Percentiles rank a stretch among this genome's conserved stretches.
These are phyloP conservation scores for Triangularia setosa DNA, from an alignment of 2,329 filamentous ascomycete genomes.

Conservation along the genomic window DNA sequence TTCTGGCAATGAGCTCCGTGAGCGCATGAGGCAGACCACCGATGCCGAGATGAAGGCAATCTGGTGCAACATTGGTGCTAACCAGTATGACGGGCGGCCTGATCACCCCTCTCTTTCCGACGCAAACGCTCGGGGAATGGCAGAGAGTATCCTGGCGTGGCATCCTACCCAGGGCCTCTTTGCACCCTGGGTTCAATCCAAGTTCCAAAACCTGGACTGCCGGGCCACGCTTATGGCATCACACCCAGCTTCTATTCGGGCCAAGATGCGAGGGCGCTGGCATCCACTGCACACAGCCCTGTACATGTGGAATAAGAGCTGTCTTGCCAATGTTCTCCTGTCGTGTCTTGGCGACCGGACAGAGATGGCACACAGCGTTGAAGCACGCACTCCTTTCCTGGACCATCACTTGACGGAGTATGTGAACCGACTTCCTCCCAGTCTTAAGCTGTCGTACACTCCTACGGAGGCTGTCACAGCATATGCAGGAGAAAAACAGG, in stretches of 20 bases:
- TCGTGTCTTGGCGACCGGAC: conserved; percentile 31
- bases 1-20: conserved; percentile 12
- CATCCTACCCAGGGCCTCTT: conserved; percentile 7
- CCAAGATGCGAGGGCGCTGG: conserved; percentile 25
- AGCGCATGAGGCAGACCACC: not conserved
- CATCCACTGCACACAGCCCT: conserved; percentile 28
- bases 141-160: not conserved
- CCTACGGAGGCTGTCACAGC: not conserved
- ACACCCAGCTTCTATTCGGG: conserved; percentile 16
- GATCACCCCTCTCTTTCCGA: not conserved
- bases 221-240: conserved; percentile 14
- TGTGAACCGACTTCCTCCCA: conserved; percentile 28
- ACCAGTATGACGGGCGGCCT: not conserved
- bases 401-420: conserved; percentile 32
- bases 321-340: conserved; percentile 28
- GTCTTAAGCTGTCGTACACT: conserved; percentile 24
- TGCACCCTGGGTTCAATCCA: conserved; percentile 8
- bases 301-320: conserved; percentile 27
- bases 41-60: not conserved
- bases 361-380: conserved; percentile 35
- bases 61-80: not conserved
- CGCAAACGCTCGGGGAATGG: not conserved
- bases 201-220: conserved; percentile 3
- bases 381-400: conserved; percentile 33
- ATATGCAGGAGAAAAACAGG: not conserved